Conservation (phyloP, 257 asterid genomes). For the Forsythia viridissima region DNA sequence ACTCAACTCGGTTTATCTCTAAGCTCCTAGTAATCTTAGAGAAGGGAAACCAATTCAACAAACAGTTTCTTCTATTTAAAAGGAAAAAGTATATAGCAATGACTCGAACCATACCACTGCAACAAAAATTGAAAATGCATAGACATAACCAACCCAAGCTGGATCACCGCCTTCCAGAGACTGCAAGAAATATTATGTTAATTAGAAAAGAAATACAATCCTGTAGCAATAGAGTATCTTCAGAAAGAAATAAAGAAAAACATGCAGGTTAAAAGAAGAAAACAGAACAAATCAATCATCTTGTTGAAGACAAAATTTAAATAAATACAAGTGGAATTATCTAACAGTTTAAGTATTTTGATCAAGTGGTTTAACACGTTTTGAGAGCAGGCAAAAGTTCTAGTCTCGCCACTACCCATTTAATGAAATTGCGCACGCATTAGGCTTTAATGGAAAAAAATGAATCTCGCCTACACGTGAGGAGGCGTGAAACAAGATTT, state of each 20-base stretch:
- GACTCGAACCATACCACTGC: constrained; percentile 67
- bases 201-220: constrained; percentile 23
- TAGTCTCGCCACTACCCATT: no score
- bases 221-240: constrained; percentile 8
- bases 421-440: no score
- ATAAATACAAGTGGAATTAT: no score
- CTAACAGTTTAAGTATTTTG: no score
- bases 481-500: no score
- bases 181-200: constrained; percentile 54
- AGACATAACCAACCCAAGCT: constrained; percentile 84
- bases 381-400: no score
- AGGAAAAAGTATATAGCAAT: background rate
- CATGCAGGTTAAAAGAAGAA: constrained; percentile 4
- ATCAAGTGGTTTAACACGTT: no score
- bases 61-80: background rate
- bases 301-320: no score
- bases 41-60: background rate
- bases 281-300: background rate
- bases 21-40: background rate
- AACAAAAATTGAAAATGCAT: constrained; percentile 78
- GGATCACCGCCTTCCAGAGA: constrained; percentile 74
- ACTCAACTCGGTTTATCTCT: background rate
- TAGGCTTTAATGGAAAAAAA: no score
- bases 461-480: no score
- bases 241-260: constrained; percentile 13